These are phyloP conservation scores for Apiospora rasikravindrae DNA, from an alignment of 2,329 filamentous ascomycete species.

Conservation along the genomic window DNA sequence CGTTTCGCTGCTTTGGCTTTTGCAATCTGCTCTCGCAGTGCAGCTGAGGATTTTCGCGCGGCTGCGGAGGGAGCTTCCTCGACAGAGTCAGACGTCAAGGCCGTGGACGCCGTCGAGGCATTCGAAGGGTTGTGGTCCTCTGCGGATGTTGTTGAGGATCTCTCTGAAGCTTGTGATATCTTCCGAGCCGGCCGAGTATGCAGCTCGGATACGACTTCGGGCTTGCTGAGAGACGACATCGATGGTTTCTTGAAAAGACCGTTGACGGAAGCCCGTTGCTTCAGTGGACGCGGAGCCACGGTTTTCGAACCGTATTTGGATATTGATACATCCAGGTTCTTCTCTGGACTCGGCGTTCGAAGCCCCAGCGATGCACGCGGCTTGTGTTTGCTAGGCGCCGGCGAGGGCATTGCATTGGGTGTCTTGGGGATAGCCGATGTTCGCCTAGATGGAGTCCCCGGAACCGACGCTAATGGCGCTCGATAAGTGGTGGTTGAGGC, in stretches of 20 bases:
- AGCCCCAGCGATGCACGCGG: conserved; percentile 38
- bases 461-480: conserved; percentile 48
- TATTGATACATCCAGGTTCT: conserved; percentile 33
- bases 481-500: conserved; percentile 51
- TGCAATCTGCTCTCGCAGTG: conserved; percentile 88
- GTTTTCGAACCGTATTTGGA: conserved; percentile 54
- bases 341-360: conserved; percentile 48
- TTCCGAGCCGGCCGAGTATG: conserved; percentile 42
- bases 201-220: conserved; percentile 30
- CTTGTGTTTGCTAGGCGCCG: conserved; percentile 30
- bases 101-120: conserved; percentile 45
- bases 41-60: conserved; percentile 72
- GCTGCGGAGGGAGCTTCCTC: conserved; percentile 38
- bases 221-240: conserved; percentile 45
- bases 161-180: conserved; percentile 44
- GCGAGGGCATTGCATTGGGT: conserved; percentile 35
- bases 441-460: conserved; percentile 49
- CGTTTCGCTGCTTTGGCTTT: conserved; percentile 85
- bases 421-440: conserved; percentile 43
- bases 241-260: conserved; percentile 63
- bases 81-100: conserved; percentile 41
- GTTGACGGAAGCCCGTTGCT: conserved; percentile 58
- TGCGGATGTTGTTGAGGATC: conserved; percentile 44
- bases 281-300: conserved; percentile 49
- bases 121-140: conserved; percentile 42